Conservation (phyloP, 1,284 basidiomycete species). For the Sphaerobolus stellatus region DNA sequence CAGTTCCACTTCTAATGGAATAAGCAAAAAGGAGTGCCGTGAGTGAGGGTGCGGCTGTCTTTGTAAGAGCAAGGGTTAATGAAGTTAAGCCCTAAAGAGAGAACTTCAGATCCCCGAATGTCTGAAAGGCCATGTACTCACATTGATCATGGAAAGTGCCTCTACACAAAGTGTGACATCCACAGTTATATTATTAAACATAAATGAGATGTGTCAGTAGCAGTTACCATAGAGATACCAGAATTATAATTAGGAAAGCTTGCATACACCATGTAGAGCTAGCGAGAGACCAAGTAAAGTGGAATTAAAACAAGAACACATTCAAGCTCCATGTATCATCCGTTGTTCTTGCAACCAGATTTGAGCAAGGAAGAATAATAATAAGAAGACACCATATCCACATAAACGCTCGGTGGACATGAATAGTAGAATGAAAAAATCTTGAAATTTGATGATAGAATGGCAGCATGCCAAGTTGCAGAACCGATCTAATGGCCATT, state of each 20-base stretch:
- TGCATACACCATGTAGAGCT: slow-evolving; percentile 3
- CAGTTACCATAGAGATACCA: no score
- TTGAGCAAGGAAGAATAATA: slow-evolving; percentile 18
- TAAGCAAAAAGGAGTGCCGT: slow-evolving; percentile 18
- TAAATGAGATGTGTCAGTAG: slow-evolving; percentile 8
- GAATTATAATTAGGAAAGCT: background rate
- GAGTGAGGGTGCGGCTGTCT: slow-evolving; percentile 18
- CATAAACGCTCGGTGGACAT: slow-evolving; percentile 15
- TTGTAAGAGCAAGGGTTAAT: slow-evolving; percentile 13
- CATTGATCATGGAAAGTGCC: slow-evolving; percentile 17
- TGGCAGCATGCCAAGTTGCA: slow-evolving; percentile 9
- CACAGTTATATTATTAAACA: slow-evolving; percentile 14
- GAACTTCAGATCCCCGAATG: background rate
- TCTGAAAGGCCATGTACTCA: slow-evolving; percentile 3
- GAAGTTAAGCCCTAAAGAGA: slow-evolving; percentile 12
- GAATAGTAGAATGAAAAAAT: slow-evolving; percentile 3
- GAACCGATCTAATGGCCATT: slow-evolving; percentile 14
- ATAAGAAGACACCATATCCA: slow-evolving; percentile 16
- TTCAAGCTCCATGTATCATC: slow-evolving; percentile 7
- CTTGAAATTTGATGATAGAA: slow-evolving; percentile 5
- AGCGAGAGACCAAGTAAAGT: slow-evolving; percentile 14
- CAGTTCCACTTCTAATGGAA: slow-evolving; percentile 16
- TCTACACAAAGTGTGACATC: slow-evolving; percentile 17
- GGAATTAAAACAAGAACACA: slow-evolving; percentile 7
- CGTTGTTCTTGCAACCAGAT: slow-evolving; percentile 15